phyloP scores from a whole-genome alignment of 441 rosid species.

The Pelargonium australe region DNA sequence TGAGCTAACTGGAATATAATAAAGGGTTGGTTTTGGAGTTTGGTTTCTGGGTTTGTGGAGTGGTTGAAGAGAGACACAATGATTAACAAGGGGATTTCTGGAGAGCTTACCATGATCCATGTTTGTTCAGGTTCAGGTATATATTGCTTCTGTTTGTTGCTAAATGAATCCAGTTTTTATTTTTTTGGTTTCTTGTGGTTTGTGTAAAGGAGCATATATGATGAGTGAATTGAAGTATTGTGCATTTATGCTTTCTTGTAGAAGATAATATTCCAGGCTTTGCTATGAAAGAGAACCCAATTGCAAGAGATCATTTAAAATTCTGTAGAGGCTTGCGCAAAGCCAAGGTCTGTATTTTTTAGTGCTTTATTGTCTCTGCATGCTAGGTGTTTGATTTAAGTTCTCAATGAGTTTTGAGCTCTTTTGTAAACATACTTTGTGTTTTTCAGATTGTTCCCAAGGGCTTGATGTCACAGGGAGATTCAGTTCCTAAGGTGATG shows the following conservation, averaged over 20 bases:
- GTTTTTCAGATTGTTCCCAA: not conserved
- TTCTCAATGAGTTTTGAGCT: not conserved
- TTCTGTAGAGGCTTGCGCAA: not conserved
- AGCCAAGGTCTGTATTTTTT: not conserved
- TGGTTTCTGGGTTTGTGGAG: conserved; percentile 3
- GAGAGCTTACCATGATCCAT: not conserved
- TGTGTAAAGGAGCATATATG: not conserved
- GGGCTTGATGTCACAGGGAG: not conserved
- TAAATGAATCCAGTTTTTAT: not conserved
- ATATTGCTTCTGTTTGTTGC: not conserved
- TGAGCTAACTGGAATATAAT: not conserved
- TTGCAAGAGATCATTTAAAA: conserved; percentile 5
- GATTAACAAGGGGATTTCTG: not conserved
- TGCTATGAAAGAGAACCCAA: not conserved
- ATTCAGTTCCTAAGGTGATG: conserved; percentile 1
- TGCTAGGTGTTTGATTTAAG: not conserved
- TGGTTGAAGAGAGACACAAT: not conserved
- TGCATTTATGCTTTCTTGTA: not conserved
- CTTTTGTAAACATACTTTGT: not conserved
- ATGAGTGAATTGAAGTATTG: not conserved
- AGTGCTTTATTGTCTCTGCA: not conserved
- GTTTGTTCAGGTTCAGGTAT: not conserved
- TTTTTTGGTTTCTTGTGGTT: not conserved
- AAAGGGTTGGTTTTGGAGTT: conserved; percentile 3
- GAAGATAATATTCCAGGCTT: not conserved